Base-by-base conservation (phyloP, 2,329 filamentous ascomycete species). In the Sporothrix pallida region DNA sequence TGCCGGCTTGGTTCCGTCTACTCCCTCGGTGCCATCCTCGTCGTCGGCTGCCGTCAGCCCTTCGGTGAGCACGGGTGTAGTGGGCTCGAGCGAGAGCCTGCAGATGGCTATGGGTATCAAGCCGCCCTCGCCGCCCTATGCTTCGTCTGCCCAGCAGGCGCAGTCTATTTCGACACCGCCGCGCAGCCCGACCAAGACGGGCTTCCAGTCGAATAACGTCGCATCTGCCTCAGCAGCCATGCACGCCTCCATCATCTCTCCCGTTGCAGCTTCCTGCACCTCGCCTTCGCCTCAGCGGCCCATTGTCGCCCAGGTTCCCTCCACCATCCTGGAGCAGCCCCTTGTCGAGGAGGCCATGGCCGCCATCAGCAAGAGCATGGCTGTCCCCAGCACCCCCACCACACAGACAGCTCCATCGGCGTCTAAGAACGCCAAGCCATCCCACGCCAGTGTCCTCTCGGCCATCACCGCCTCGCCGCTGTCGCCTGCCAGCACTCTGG, bases 151-250 rank as follows among this genome's bases (percentile, higher is more conserved):
- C n/a, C 46, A 26, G 17, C 44, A 71, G 46, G 44, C 31, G 44
- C 31, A 85, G 85, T 76, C 69, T 60, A 84, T 88, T 70, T 86
- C 86, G 15, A 88, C 88, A 7, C 89, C 90, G 7, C 88, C 89
- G 3, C 83, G 87, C 44, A 90, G 87, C 78, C 90, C 90, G 2
- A 84, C 84, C 48, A 89, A 88, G 75, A 78, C 79, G 20, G 70
- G 77, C 1, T 81, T 81, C 70, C 78, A 71, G 75, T 9, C 46
- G 17, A 31, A 20, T 9, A 10, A 10, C 23, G 10, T n/a, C 3
- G 44, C 54, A 1, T 44, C 42, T 6, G 23, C 69, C 10, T 56
- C 52, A 10, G 52, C 17, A 9, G 20, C 17, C 31, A 46, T 48
- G 0, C 60, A 65, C n/a, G 77, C 79, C 9, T n/a, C 54, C 54